Conservation (phyloP, 371 early-diverging fungal genomes). For the Mortierella sp. region DNA sequence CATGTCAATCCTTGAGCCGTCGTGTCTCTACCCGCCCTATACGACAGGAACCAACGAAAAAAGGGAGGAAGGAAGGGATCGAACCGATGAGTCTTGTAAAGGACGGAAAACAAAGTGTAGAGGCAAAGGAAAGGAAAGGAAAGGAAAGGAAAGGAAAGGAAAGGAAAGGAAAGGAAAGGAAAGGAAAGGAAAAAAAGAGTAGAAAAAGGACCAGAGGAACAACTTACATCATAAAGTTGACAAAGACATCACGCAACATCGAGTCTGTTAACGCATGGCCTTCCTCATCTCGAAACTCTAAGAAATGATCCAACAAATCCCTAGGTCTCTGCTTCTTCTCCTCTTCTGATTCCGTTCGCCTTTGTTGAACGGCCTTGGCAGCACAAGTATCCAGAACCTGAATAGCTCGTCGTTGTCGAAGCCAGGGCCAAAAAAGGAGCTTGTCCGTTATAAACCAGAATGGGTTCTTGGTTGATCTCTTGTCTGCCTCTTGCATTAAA, state of each 20-base stretch:
- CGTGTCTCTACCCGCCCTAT: conserved; percentile 3
- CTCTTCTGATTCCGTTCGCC: not conserved
- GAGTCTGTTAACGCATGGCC: conserved; percentile 1
- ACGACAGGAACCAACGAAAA: no score
- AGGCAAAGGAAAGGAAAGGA: no score
- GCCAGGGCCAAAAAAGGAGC: not conserved
- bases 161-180: no score
- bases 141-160: no score
- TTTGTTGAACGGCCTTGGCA: not conserved
- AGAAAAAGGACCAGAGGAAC: no score
- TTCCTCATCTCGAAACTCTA: conserved; percentile 2
- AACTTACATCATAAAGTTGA: conserved; percentile 12
- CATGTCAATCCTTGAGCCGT: conserved; percentile 11
- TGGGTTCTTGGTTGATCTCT: not conserved
- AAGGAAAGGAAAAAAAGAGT: no score
- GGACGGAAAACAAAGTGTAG: no score
- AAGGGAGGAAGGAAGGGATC: no score
- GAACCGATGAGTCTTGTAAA: no score
- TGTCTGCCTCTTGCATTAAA: not conserved
- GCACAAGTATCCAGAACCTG: conserved; percentile 2
- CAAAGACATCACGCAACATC: not conserved
- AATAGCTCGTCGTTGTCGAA: not conserved
- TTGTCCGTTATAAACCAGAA: conserved; percentile 5
- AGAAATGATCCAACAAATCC: conserved; percentile 9
- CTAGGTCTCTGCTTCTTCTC: not conserved